phyloP scores from a whole-genome alignment of 2,329 filamentous ascomycete genomes.

The Sarocladium kiliense region DNA sequence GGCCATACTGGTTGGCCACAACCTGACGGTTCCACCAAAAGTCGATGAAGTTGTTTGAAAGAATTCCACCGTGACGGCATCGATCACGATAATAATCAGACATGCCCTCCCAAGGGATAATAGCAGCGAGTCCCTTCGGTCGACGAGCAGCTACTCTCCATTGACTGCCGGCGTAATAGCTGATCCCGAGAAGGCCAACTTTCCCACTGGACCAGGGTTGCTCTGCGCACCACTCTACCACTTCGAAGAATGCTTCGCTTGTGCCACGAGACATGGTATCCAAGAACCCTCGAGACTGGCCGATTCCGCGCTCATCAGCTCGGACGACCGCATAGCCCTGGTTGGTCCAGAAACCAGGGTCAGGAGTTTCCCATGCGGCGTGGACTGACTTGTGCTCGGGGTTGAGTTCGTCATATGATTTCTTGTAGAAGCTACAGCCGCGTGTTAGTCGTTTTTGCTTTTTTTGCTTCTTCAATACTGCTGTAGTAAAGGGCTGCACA shows the following conservation, averaged over 20 bases:
- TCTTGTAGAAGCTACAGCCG: background rate
- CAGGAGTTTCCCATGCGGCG: slow-evolving; percentile 55
- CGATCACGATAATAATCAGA: slow-evolving; percentile 51
- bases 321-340: slow-evolving; percentile 51
- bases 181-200: slow-evolving; percentile 27
- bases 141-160: slow-evolving; percentile 41
- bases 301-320: slow-evolving; percentile 43
- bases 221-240: slow-evolving; percentile 8
- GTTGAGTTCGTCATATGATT: slow-evolving; percentile 43
- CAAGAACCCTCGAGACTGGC: slow-evolving; percentile 40
- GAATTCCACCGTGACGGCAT: slow-evolving; percentile 56
- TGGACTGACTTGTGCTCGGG: slow-evolving; percentile 47
- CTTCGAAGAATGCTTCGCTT: slow-evolving; percentile 9
- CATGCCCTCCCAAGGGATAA: slow-evolving; percentile 48
- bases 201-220: slow-evolving; percentile 10
- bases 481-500: slow-evolving; percentile 27
- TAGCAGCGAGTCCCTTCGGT: slow-evolving; percentile 39
- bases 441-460: background rate
- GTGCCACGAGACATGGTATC: slow-evolving; percentile 40
- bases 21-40: slow-evolving; percentile 67
- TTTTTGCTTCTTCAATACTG: background rate
- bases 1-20: slow-evolving; percentile 63
- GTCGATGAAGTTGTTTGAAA: slow-evolving; percentile 41
- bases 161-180: slow-evolving; percentile 38
- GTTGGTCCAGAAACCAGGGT: slow-evolving; percentile 50